Base-by-base conservation (phyloP, 1,284 basidiomycete species). In the Cutaneotrichosporon dermatis region DNA sequence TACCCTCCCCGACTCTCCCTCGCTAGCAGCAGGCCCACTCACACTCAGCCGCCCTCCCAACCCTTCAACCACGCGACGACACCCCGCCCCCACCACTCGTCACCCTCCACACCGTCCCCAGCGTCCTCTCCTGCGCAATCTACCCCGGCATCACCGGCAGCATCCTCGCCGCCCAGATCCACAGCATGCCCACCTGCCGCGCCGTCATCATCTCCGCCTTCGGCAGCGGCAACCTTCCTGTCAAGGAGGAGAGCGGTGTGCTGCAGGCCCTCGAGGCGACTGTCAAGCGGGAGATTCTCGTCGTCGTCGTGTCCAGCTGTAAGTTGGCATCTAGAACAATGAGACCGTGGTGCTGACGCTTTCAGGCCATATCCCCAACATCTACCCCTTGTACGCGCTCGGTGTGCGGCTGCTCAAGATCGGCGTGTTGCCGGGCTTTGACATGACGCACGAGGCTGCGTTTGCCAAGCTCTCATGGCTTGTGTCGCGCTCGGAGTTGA, bases 401-500 rank as follows among this genome's bases (percentile, higher is more conserved):
- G 75, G 75, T 16, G 63, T 70, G 48, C 70, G 68, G 6, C 61
- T 76, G 25, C 64, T 76, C 37, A 55, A 55, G 35, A 69, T 73
- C 44, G 73, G 72, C 36, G 75, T 76, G 4, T 57, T 74, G 41
- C 75, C 75, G 9, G 75, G 74, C 1, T 72, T 71, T 59, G 75
- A 76, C 64, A 65, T 76, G 56, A 76, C 74, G 40, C 75, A 76
- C 68, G 75, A 76, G 64, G 75, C 75, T 7, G 75, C 75, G 13
- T 76, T 76, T 41, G 75, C 75, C 2, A 76, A 76, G 63, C 67
- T 75, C 5, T 61, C 72, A 6, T 76, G 75, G 75, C 67, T 76
- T 16, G 74, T 75, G 16, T 69, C 66, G 10, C 62, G 69, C 39
- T 61, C 68, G 37, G 73, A 74, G 43, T 63, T 76, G 5, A 64